phyloP scores from a whole-genome alignment of 129 eudicot genomes.

The Tagetes patula region DNA sequence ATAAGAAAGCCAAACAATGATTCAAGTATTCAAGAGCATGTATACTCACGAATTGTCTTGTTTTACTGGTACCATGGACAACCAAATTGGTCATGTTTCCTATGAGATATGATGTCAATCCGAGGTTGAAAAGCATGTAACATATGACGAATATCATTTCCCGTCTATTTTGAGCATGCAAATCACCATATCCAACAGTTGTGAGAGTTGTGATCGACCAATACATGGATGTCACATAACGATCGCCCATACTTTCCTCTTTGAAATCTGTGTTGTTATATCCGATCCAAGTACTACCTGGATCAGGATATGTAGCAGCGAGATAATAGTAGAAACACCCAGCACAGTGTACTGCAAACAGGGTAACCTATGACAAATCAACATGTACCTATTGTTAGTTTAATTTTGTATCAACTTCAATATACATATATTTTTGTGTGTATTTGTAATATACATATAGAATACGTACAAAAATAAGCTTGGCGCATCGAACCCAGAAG shows the following conservation, averaged over 20 bases:
- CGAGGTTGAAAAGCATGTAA: slow-evolving; percentile 73
- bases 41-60: slow-evolving; percentile 65
- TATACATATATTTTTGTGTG: background rate
- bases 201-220: slow-evolving; percentile 76
- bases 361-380: slow-evolving; percentile 52
- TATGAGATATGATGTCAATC: slow-evolving; percentile 57
- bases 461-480: slow-evolving; percentile 69
- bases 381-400: background rate
- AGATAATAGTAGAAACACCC: slow-evolving; percentile 65
- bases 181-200: slow-evolving; percentile 77
- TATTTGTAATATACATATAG: background rate
- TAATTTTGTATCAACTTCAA: no score
- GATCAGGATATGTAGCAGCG: slow-evolving; percentile 46
- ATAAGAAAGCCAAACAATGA: background rate
- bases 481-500: slow-evolving; percentile 58
- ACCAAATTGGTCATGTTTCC: slow-evolving; percentile 91
- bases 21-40: background rate
- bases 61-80: slow-evolving; percentile 70
- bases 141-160: slow-evolving; percentile 61
- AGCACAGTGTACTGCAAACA: slow-evolving; percentile 59
- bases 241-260: slow-evolving; percentile 30
- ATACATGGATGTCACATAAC: slow-evolving; percentile 53
- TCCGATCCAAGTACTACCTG: slow-evolving; percentile 58
- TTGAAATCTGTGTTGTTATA: slow-evolving; percentile 19
- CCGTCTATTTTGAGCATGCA: slow-evolving; percentile 54